A percentile compares a stretch with the other conserved stretches of the same genome.
Conservation (phyloP, 345 rosid species). For the Melaleuca quinquenervia region DNA sequence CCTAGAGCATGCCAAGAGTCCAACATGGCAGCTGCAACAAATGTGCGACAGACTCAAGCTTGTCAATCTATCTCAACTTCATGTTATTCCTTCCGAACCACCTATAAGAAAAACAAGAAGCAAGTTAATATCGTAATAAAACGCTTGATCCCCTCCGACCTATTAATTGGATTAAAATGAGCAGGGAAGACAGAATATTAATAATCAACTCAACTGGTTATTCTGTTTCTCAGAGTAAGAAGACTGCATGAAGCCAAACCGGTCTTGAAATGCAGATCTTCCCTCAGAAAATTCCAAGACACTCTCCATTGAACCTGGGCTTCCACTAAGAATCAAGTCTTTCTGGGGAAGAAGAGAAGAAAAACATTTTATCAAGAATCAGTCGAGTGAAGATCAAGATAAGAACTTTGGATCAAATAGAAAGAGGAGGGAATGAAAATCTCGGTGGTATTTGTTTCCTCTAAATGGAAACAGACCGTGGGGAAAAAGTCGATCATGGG, state of each 20-base stretch:
- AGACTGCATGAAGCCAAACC: constrained; percentile 25
- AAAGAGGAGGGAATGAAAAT: neutral
- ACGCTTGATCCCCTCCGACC: neutral
- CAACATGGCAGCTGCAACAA: neutral
- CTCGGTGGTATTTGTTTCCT: neutral
- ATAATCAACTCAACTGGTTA: constrained; percentile 33
- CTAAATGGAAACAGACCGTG: constrained; percentile 21
- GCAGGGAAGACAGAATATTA: neutral
- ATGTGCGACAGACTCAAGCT: neutral
- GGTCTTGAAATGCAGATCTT: constrained; percentile 35
- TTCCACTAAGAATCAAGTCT: neutral
- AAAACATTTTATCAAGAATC: neutral
- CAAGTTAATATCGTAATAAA: neutral
- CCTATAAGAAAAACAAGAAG: constrained; percentile 14
- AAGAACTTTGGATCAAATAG: neutral
- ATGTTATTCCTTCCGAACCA: constrained; percentile 20
- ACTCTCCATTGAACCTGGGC: neutral
- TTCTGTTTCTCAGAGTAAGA: constrained; percentile 27
- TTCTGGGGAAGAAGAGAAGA: neutral
- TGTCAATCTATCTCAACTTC: constrained; percentile 7
- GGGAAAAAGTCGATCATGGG: constrained; percentile 37
- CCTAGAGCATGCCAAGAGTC: neutral
- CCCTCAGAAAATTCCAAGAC: constrained; percentile 17
- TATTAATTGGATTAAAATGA: neutral
- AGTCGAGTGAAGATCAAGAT: neutral